Evolutionary conservation across 805 yeast species (phyloP).

Genomic region (Ogataea neopini): DNA sequence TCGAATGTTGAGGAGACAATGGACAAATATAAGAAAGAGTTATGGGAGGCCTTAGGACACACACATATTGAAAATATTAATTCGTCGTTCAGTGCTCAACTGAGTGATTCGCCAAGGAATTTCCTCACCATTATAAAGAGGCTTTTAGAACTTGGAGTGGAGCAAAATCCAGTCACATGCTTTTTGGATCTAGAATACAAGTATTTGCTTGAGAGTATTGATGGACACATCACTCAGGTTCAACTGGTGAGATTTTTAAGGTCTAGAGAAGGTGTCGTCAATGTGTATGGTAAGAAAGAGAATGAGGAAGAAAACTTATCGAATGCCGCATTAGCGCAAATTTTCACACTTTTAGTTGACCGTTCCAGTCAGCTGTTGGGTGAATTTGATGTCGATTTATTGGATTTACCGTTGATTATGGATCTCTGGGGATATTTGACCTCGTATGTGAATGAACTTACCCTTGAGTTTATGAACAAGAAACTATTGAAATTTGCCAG

Average conservation of each 20-base stretch:
- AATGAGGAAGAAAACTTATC: constrained; percentile 13
- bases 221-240: constrained; percentile 42
- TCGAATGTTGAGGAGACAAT: constrained; percentile 53
- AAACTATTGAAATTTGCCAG: constrained; percentile 54
- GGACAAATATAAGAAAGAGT: constrained; percentile 50
- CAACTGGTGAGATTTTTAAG: constrained; percentile 41
- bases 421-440: constrained; percentile 60
- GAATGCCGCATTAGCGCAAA: constrained; percentile 28
- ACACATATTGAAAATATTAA: constrained; percentile 33
- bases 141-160: constrained; percentile 62
- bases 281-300: constrained; percentile 30
- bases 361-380: constrained; percentile 28
- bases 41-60: constrained; percentile 51
- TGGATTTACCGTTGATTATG: constrained; percentile 54
- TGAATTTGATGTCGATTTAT: constrained; percentile 24
- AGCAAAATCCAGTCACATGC: constrained; percentile 59
- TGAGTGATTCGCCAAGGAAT: constrained; percentile 17
- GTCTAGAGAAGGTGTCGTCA: constrained; percentile 41
- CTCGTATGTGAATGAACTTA: constrained; percentile 39
- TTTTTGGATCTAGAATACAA: constrained; percentile 58
- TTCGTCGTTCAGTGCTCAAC: constrained; percentile 18
- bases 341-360: constrained; percentile 25
- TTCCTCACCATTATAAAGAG: constrained; percentile 50
- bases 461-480: constrained; percentile 35
- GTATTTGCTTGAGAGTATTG: constrained; percentile 39